Evolutionary conservation across 2,329 filamentous ascomycete species (phyloP).

Genomic region (Cryphonectria japonica): DNA sequence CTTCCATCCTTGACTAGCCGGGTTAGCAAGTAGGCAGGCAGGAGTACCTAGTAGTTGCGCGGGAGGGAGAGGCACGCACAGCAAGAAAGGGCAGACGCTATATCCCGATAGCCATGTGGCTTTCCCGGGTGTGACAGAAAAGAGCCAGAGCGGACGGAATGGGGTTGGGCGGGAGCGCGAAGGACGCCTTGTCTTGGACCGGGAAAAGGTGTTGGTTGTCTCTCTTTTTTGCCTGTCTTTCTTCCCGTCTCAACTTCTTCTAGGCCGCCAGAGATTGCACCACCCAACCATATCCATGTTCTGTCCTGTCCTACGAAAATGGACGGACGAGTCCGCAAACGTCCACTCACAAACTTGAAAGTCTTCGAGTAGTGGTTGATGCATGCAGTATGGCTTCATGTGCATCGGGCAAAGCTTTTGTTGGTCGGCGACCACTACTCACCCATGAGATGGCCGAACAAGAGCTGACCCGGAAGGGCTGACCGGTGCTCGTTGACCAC

Average conservation of each 20-base stretch:
- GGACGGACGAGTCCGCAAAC: not conserved
- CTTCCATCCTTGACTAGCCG: not conserved
- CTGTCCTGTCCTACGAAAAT: not conserved
- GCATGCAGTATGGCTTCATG: slow-evolving; percentile 16
- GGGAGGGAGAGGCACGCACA: not conserved
- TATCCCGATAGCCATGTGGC: slow-evolving; percentile 11
- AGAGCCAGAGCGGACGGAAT: slow-evolving; percentile 5
- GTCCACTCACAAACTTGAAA: not conserved
- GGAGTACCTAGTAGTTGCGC: not conserved
- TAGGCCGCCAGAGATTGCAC: not conserved
- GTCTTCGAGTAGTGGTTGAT: not conserved
- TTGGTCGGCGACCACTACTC: slow-evolving; percentile 5
- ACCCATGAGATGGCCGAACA: not conserved
- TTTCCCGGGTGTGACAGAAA: slow-evolving; percentile 6
- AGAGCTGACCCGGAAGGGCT: not conserved
- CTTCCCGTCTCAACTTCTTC: not conserved
- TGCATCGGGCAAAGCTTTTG: not conserved
- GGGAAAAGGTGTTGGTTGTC: not conserved
- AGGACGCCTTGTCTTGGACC: slow-evolving; percentile 1
- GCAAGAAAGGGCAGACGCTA: not conserved
- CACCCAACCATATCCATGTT: not conserved
- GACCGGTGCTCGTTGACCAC: not conserved
- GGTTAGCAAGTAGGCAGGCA: not conserved
- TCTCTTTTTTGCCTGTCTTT: not conserved
- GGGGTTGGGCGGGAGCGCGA: not conserved